These are phyloP conservation scores for Rhytidiadelphus loreus DNA, from an alignment of 225 moss, liverwort and hornwort genomes.

Conservation along the genomic window DNA sequence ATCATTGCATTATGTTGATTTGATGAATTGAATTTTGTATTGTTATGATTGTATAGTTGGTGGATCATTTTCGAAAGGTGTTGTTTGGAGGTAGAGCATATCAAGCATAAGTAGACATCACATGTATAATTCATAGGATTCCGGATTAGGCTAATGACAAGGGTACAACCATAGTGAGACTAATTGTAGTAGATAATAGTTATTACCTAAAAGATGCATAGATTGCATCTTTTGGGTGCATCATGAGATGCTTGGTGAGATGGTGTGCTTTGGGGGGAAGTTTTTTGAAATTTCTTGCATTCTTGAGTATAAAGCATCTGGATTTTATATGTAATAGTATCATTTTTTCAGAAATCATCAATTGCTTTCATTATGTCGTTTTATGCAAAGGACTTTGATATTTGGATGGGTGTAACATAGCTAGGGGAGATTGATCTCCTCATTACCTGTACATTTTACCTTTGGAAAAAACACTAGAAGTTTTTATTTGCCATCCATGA, in stretches of 20 bases:
- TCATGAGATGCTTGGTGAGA: no score
- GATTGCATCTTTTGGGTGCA: no score
- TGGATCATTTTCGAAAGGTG: background rate
- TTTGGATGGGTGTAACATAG: background rate
- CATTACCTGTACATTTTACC: rapidly evolving
- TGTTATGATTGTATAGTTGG: background rate
- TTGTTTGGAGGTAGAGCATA: background rate
- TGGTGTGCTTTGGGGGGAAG: rapidly evolving
- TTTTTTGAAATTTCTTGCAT: background rate
- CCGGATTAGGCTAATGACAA: background rate
- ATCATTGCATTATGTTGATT: background rate
- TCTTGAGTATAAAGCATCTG: rapidly evolving
- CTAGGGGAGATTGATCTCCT: rapidly evolving
- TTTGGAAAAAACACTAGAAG: no score
- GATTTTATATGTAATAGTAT: no score
- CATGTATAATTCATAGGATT: background rate
- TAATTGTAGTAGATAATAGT: no score
- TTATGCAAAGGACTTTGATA: background rate
- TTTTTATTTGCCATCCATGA: no score
- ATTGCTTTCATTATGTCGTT: rapidly evolving
- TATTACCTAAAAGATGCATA: no score
- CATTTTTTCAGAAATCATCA: rapidly evolving
- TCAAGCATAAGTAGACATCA: rapidly evolving
- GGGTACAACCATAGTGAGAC: background rate
- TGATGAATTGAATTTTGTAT: background rate